A percentile compares a stretch with the other conserved stretches of the same genome.
Evolutionary conservation across 495 filamentous ascomycete genomes (phyloP).

Genomic region (Pseudoneurospora amorphoporcata): DNA sequence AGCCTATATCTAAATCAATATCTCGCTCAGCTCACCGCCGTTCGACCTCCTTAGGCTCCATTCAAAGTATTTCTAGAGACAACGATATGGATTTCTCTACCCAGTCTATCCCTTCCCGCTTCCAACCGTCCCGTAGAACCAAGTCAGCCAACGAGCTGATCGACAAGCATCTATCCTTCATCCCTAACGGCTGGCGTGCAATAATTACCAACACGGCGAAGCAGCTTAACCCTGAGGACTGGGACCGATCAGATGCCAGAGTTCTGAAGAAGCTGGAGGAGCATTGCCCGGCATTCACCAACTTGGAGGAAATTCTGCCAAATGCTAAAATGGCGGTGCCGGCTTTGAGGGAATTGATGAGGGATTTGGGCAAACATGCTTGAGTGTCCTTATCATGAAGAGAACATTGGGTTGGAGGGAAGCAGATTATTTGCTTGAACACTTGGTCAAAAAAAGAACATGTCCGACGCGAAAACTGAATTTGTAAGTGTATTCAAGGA

Average conservation of each 20-base stretch:
- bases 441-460: neutral
- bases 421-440: neutral
- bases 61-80: neutral
- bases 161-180: neutral
- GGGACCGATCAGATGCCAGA: neutral
- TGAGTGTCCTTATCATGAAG: neutral
- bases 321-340: neutral
- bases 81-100: neutral
- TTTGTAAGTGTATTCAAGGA: rapidly evolving
- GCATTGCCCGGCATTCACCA: neutral
- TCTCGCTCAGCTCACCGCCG: neutral
- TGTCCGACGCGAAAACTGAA: rapidly evolving
- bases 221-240: neutral
- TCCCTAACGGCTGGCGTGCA: neutral
- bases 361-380: neutral
- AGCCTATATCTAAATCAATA: neutral
- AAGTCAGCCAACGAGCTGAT: neutral
- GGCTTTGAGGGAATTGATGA: neutral
- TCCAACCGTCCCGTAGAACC: neutral
- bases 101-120: neutral
- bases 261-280: neutral
- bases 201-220: neutral
- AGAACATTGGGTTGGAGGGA: neutral
- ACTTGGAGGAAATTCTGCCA: neutral
- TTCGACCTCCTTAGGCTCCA: neutral